These are phyloP conservation scores for Malus orientalis DNA, from an alignment of 306 rosid genomes.

Conservation along the genomic window DNA sequence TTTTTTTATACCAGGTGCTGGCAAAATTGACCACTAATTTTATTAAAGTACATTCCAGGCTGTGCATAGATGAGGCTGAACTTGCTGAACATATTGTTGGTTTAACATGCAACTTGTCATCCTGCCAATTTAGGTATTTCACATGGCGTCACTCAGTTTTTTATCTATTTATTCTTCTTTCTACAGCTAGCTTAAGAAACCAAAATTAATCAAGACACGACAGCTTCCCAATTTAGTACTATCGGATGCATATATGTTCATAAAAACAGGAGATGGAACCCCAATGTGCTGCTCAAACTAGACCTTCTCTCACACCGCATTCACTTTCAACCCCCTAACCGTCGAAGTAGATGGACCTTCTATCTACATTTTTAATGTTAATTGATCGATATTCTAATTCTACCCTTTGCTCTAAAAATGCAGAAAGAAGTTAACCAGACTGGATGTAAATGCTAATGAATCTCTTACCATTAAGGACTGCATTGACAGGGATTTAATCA, in stretches of 20 bases:
- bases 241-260: too few species aligned
- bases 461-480: constrained; percentile 64
- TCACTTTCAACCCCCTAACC: too few species aligned
- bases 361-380: neutral
- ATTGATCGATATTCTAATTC: neutral
- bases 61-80: constrained; percentile 89
- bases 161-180: constrained; percentile 2
- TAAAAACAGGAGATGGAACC: too few species aligned
- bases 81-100: constrained; percentile 92
- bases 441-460: constrained; percentile 83
- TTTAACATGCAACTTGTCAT: constrained; percentile 78
- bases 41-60: constrained; percentile 75
- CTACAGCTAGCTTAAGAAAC: too few species aligned
- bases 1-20: constrained; percentile 39
- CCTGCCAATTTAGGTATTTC: constrained; percentile 86
- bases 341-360: too few species aligned
- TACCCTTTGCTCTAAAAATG: constrained; percentile 19
- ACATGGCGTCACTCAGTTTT: neutral
- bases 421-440: constrained; percentile 80
- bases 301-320: too few species aligned
- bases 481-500: constrained; percentile 60
- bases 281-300: too few species aligned
- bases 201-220: too few species aligned
- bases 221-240: too few species aligned
- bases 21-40: constrained; percentile 72